Evolutionary conservation across 768 basidiomycete species (phyloP), one percentile per base, ranked within the genome.

Genomic region (Psilocybe azurescens): DNA sequence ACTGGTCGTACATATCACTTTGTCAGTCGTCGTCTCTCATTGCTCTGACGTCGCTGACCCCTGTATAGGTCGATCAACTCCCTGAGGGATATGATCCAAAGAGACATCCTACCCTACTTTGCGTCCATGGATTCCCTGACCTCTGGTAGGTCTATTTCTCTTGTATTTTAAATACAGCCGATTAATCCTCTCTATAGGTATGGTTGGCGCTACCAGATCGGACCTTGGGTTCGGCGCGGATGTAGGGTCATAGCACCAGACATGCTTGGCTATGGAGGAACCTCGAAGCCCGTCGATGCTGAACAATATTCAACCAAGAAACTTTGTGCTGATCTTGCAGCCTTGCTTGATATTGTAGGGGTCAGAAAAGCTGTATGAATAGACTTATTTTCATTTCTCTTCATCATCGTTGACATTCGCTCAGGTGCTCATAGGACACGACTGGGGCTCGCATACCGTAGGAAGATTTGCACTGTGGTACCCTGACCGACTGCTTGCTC

Each of bases 81-180:
- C 89, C 89, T 5, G 63, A 59, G 14, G 61, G 73, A 47, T 78
- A 81, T 63, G 73, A 81, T 64, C 73, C 77, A 13, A 70, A 75
- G 32, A 68, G 75, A 18, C 78, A 77, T 6, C 76, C 77, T 1
- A 87, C 90, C 2, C 64, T 94, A 6, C 78, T 93, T n/a, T 89
- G 89, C 69, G 64, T 93, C 16, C 93, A 94, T 69, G 92, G 93
- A 1, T 93, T 94, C 70, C 92, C 93, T 13, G 93, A 94, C 69
- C 71, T 78, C 29, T 83, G 81, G 81, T 77, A 72, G 24, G 63
- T 60, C 38, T 38, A 29, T 5, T 51, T 44, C 28, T 58, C 13
- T 24, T 20, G 18, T 24, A 7, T 56, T 14, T 57, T 50, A 5
- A 16, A 38, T 11, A 30, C 30, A 28, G 50, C 16, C 20, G 32